A percentile compares a stretch with the other conserved stretches of the same genome.
Evolutionary conservation across 345 rosid species (phyloP).

Genomic region (Zanthoxylum bungeanum): DNA sequence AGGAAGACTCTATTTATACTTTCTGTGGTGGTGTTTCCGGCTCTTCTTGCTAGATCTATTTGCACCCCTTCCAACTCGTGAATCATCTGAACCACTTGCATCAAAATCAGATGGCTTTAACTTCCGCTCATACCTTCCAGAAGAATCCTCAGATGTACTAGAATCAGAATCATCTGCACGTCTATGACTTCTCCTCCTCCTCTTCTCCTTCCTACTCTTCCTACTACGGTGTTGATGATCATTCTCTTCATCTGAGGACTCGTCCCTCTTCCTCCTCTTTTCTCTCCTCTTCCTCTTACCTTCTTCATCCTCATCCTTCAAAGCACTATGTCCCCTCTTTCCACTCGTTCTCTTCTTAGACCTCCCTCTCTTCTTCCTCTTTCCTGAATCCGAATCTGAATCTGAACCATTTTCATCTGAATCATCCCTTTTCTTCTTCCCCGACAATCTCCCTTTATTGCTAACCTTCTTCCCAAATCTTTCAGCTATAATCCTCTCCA

Average conservation of each 20-base stretch:
- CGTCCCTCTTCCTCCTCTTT: slow-evolving; percentile 57
- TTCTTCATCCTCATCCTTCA: slow-evolving; percentile 59
- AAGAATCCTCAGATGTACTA: slow-evolving; percentile 35
- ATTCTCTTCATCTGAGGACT: slow-evolving; percentile 41
- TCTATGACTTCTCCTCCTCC: slow-evolving; percentile 46
- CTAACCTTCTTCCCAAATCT: slow-evolving; percentile 64
- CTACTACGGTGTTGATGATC: slow-evolving; percentile 24
- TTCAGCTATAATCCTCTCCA: slow-evolving; percentile 84
- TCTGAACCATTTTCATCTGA: slow-evolving; percentile 40
- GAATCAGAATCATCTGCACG: slow-evolving; percentile 43
- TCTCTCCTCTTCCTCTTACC: slow-evolving; percentile 49
- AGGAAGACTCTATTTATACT: slow-evolving; percentile 27
- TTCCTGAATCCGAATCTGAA: slow-evolving; percentile 48
- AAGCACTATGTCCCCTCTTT: slow-evolving; percentile 51
- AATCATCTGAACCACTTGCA: slow-evolving; percentile 43
- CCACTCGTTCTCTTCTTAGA: slow-evolving; percentile 66
- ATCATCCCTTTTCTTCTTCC: slow-evolving; percentile 38
- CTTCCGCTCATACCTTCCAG: slow-evolving; percentile 40
- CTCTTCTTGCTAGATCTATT: slow-evolving; percentile 55
- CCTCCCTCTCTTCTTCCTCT: slow-evolving; percentile 71
- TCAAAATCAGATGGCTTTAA: slow-evolving; percentile 60
- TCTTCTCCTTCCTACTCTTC: slow-evolving; percentile 43
- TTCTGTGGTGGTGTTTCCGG: slow-evolving; percentile 46
- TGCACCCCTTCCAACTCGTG: slow-evolving; percentile 57
- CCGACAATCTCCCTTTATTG: slow-evolving; percentile 31